A percentile compares a stretch with the other conserved stretches of the same genome.
Evolutionary conservation across 163 green algal species (phyloP).

Genomic region (Chlorella variabilis): DNA sequence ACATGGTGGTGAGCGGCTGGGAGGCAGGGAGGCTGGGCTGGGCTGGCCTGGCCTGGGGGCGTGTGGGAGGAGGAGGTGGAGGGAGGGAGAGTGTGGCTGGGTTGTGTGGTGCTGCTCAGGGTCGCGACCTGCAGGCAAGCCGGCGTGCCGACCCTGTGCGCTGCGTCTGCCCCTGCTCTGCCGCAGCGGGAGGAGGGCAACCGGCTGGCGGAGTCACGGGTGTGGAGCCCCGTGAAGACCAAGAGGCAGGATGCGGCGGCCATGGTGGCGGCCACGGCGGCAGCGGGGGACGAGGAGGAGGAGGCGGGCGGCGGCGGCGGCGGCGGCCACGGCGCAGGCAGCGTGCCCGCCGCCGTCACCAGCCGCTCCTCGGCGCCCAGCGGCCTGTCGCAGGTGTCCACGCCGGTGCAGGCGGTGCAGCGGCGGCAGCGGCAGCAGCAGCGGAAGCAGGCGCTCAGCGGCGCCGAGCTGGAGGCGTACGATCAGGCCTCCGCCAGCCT

Average conservation of each 20-base stretch:
- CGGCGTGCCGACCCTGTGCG: too few species aligned
- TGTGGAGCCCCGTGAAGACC: neutral
- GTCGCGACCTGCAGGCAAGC: neutral
- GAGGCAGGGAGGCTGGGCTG: neutral
- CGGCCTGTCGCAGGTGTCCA: neutral
- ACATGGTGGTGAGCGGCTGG: constrained; percentile 18
- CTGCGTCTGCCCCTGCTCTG: neutral
- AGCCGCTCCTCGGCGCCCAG: constrained; percentile 8
- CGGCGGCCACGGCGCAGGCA: neutral
- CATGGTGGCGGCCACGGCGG: neutral
- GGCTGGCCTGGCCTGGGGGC: neutral
- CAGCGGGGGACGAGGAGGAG: too few species aligned
- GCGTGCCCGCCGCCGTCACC: too few species aligned
- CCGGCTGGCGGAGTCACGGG: constrained; percentile 3
- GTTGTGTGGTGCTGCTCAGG: neutral
- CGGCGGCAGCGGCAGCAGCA: constrained; percentile 1
- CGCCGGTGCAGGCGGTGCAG: neutral
- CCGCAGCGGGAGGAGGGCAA: constrained; percentile 33
- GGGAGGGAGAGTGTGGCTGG: too few species aligned
- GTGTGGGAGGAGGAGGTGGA: neutral
- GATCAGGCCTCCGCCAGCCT: neutral
- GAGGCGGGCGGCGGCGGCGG: neutral
- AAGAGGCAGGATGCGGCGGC: neutral
- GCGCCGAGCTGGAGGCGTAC: neutral
- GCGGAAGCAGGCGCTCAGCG: neutral